A percentile compares a stretch with the other conserved stretches of the same genome.
Conservation (phyloP, 2,329 filamentous ascomycete genomes). For the Colletotrichum cordylinicola region DNA sequence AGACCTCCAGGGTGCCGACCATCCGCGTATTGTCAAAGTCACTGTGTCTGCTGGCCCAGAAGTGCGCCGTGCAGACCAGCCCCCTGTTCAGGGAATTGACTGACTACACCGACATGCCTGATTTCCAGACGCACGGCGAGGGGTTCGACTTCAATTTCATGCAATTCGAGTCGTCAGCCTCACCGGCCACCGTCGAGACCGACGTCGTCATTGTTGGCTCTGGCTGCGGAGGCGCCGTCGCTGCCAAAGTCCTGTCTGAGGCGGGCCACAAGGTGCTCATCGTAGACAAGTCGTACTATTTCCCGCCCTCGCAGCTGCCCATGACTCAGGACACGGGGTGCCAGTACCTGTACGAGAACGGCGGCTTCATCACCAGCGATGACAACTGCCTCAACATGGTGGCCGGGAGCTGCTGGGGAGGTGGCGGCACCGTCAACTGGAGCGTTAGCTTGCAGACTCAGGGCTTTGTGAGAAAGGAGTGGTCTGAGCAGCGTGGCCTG, state of each 20-base stretch:
- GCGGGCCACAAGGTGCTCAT: conserved; percentile 79
- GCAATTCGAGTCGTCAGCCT: conserved; percentile 52
- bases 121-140: conserved; percentile 53
- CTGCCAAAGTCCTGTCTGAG: conserved; percentile 80
- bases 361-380: conserved; percentile 61
- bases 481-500: conserved; percentile 71
- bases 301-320: conserved; percentile 73
- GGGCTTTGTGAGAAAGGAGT: conserved; percentile 79
- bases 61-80: conserved; percentile 61
- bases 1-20: conserved; percentile 57
- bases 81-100: conserved; percentile 59
- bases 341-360: conserved; percentile 72
- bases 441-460: conserved; percentile 71
- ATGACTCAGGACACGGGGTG: conserved; percentile 70
- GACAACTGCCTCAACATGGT: conserved; percentile 66
- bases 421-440: conserved; percentile 91
- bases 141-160: conserved; percentile 66
- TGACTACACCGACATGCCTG: conserved; percentile 62
- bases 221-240: conserved; percentile 84
- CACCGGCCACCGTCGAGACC: conserved; percentile 67
- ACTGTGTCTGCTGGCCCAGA: conserved; percentile 59
- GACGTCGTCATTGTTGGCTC: conserved; percentile 89
- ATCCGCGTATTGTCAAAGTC: conserved; percentile 63
- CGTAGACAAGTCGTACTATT: conserved; percentile 83
- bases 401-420: conserved; percentile 79